Evolutionary conservation across 192 early-diverging fungal species (phyloP).

Genomic region (Umbelopsis ramanniana): DNA sequence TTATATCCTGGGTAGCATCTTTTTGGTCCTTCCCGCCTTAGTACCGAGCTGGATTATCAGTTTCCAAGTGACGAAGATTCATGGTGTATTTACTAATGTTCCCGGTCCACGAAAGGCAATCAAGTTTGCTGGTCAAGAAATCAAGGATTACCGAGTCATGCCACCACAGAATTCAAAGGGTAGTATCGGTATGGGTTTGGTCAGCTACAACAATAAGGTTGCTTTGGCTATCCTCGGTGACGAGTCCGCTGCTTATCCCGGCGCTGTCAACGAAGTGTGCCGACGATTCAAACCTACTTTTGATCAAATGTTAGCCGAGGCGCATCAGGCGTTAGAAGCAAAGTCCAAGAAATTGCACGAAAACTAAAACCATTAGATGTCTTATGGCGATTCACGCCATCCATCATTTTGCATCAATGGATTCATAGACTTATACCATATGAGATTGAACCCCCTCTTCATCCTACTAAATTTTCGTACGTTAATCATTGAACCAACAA

Average conservation of each 20-base stretch:
- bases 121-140: constrained; percentile 37
- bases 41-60: neutral
- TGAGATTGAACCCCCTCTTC: neutral
- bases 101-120: constrained; percentile 34
- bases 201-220: constrained; percentile 35
- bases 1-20: constrained; percentile 21
- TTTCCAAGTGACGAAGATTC: constrained; percentile 5
- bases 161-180: constrained; percentile 39
- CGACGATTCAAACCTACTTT: constrained; percentile 1
- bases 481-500: too few relatives aligned
- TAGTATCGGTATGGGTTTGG: constrained; percentile 31
- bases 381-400: neutral
- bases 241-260: constrained; percentile 3
- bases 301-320: neutral
- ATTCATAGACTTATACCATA: neutral
- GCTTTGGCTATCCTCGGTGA: constrained; percentile 30
- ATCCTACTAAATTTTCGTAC: too few relatives aligned
- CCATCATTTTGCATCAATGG: neutral
- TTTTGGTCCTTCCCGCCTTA: constrained; percentile 11
- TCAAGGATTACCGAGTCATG: constrained; percentile 24
- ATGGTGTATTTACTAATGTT: constrained; percentile 41
- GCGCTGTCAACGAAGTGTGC: neutral
- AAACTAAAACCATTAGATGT: neutral
- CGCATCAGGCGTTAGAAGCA: neutral
- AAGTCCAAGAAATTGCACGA: constrained; percentile 12